A percentile compares a stretch with the other conserved stretches of the same genome.
Conservation (phyloP, 768 basidiomycete genomes). For the Mycena rosella region DNA sequence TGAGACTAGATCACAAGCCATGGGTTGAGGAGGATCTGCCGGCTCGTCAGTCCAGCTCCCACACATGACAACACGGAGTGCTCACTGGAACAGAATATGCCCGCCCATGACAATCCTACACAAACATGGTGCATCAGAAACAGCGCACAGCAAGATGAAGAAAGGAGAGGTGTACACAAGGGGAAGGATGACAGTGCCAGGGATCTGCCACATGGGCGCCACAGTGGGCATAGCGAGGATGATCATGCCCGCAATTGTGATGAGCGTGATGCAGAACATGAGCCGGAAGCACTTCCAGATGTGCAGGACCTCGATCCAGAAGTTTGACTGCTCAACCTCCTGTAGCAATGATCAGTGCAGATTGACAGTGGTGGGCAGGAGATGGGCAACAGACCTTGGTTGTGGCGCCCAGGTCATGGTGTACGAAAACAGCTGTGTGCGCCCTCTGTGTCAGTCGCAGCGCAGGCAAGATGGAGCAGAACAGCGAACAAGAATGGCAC, state of each 20-base stretch:
- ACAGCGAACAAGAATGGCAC: conserved; percentile 81
- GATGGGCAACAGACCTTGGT: conserved; percentile 60
- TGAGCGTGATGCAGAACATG: conserved; percentile 67
- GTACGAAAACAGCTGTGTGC: conserved; percentile 77
- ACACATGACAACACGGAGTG: conserved; percentile 28
- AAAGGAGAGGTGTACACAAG: conserved; percentile 71
- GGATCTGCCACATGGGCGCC: conserved; percentile 74
- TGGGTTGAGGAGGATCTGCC: conserved; percentile 85
- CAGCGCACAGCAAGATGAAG: background rate
- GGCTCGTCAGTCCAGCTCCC: conserved; percentile 22
- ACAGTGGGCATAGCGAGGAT: conserved; percentile 67
- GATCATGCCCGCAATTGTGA: conserved; percentile 65
- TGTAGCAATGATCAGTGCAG: conserved; percentile 48
- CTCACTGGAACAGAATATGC: conserved; percentile 81
- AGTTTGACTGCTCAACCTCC: conserved; percentile 90
- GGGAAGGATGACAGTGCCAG: conserved; percentile 74
- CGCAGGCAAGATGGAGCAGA: conserved; percentile 27
- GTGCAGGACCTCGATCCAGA: conserved; percentile 90
- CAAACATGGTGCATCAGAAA: background rate
- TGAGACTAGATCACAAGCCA: conserved; percentile 85
- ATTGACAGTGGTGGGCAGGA: too few relatives aligned
- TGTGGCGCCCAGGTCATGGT: conserved; percentile 83
- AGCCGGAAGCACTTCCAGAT: conserved; percentile 86
- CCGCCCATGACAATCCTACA: conserved; percentile 70
- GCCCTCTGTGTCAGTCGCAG: background rate